Percentiles rank a stretch among this genome's conserved stretches.
These are phyloP conservation scores for Rubia tinctorum DNA, from an alignment of 305 asterid genomes.

Conservation along the genomic window DNA sequence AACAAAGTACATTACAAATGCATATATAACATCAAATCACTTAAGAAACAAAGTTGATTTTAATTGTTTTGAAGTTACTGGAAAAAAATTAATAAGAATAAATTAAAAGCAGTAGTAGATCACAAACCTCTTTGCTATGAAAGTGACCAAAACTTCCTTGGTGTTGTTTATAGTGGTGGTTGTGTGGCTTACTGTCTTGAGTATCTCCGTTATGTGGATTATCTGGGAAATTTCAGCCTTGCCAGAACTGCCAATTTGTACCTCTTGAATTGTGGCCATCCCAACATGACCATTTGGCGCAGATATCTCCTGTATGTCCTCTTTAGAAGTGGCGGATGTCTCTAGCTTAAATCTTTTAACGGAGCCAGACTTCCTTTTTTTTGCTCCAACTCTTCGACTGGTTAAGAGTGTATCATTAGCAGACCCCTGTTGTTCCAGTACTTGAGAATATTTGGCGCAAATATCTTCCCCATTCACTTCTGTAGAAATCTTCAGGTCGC, in stretches of 20 bases:
- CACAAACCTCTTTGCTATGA: constrained; percentile 81
- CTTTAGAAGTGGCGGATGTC: constrained; percentile 25
- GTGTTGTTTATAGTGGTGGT: constrained; percentile 37
- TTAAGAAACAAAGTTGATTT: too few species aligned
- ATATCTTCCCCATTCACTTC: constrained; percentile 21
- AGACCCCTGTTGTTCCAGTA: background rate
- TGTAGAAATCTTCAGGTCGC: constrained; percentile 50
- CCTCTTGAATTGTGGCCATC: constrained; percentile 27
- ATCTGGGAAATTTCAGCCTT: constrained; percentile 23
- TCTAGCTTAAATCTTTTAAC: constrained; percentile 82
- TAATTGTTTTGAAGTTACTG: too few species aligned
- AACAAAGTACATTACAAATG: too few species aligned
- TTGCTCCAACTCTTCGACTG: constrained; percentile 76
- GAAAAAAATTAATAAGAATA: too few species aligned
- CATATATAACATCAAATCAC: too few species aligned
- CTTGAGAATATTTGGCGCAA: constrained; percentile 21
- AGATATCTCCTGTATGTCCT: constrained; percentile 29
- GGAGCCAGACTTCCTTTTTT: constrained; percentile 79
- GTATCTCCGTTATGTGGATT: constrained; percentile 55
- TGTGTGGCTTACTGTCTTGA: constrained; percentile 71
- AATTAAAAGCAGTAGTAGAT: constrained; percentile 11
- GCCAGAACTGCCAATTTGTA: constrained; percentile 34
- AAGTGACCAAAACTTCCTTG: constrained; percentile 67
- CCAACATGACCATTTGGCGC: constrained; percentile 20
- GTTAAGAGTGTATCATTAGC: constrained; percentile 25